Evolutionary conservation across 805 yeast genomes (phyloP).

Genomic region (Trichomonascus vanleenenianus): DNA sequence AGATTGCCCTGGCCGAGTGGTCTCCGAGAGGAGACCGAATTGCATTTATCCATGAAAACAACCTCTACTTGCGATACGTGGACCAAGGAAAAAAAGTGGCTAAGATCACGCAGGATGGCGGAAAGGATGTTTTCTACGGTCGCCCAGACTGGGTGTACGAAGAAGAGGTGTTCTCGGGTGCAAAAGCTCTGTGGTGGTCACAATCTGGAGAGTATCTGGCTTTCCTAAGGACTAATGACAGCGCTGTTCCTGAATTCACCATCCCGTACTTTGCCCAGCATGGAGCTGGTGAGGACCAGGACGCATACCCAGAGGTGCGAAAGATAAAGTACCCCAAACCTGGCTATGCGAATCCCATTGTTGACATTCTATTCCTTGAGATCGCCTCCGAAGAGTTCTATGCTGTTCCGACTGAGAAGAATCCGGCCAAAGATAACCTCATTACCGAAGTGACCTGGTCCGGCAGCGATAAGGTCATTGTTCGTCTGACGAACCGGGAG

Average conservation of each 20-base stretch:
- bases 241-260: slow-evolving; percentile 62
- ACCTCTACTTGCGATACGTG: slow-evolving; percentile 51
- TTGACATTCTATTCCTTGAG: slow-evolving; percentile 44
- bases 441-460: slow-evolving; percentile 71
- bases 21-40: slow-evolving; percentile 62
- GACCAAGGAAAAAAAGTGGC: slow-evolving; percentile 29
- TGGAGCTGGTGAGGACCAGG: slow-evolving; percentile 12
- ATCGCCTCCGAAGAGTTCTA: slow-evolving; percentile 22
- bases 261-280: slow-evolving; percentile 65
- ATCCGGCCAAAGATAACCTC: slow-evolving; percentile 39
- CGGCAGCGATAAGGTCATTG: slow-evolving; percentile 44
- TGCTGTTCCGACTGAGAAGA: slow-evolving; percentile 27
- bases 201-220: slow-evolving; percentile 60
- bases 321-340: slow-evolving; percentile 77
- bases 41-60: slow-evolving; percentile 61
- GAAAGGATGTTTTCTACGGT: slow-evolving; percentile 67
- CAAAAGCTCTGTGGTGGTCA: slow-evolving; percentile 82
- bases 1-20: slow-evolving; percentile 57
- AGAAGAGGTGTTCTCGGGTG: slow-evolving; percentile 73
- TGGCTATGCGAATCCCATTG: slow-evolving; percentile 67
- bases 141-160: slow-evolving; percentile 94
- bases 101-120: slow-evolving; percentile 66
- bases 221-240: slow-evolving; percentile 62
- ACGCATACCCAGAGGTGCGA: slow-evolving; percentile 53
- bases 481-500: slow-evolving; percentile 55